Evolutionary conservation across 2,329 filamentous ascomycete genomes (phyloP), one percentile per base, ranked within the genome.

Genomic region (Ceratocystis alfenasii): DNA sequence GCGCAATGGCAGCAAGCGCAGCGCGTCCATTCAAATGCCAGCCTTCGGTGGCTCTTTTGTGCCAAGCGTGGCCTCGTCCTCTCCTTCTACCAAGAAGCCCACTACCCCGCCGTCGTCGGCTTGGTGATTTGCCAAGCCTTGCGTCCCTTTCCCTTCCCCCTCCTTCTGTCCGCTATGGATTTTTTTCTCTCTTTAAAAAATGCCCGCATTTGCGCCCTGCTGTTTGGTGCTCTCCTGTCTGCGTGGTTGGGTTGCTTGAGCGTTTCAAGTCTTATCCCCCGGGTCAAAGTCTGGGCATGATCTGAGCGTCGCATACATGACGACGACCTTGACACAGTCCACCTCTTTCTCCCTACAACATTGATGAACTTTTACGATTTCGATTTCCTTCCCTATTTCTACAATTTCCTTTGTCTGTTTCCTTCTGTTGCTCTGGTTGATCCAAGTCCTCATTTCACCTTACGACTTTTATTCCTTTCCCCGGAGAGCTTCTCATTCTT

Each of bases 1-100:
- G 46, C 46, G 46, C 17, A 25, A 25, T 25, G 48, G 64, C 20
- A 45, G 20, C 50, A 65, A 66, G 63, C 63, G 59, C 22, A 41
- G 30, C 25, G 64, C 50, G 36, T 46, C 63, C 25, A 68, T 68
- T 64, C 62, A 46, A 8, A 64, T 68, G 60, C 63, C 66, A 7
- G 66, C 64, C n/a, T 68, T 68, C 57, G 63, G 63, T 7, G 62
- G 48, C 64, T 61, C 55, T 12, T 50, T 22, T 50, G 44, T 22
- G 55, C 22, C 48, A 57, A 41, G 44, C 7, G 12, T 33, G 44
- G 28, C 61, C 7, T 63, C 61, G n/a, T 48, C 61, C n/a, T 20
- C 20, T 7, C 53, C 48, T 15, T 30, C 53, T 36, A 25, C 55
- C 4, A 59, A 59, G 33, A 64, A 57, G 33, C 50, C 63, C 20